phyloP scores from a whole-genome alignment of 2,329 filamentous ascomycete genomes.

The Beauveria brongniartii region DNA sequence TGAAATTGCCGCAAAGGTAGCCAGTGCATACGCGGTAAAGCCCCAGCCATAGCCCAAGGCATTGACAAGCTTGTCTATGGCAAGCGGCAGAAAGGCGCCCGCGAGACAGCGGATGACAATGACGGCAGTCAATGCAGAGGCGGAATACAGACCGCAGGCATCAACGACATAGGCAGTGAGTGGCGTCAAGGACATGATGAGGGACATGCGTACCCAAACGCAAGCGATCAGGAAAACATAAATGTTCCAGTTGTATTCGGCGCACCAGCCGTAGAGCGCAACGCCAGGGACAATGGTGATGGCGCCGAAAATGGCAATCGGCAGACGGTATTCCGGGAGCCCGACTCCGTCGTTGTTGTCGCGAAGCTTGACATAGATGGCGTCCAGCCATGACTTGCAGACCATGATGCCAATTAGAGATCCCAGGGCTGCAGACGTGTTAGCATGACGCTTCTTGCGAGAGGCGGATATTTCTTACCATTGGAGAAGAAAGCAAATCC shows the following conservation, averaged over 20 bases:
- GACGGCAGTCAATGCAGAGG: slow-evolving; percentile 10
- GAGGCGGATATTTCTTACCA: background rate
- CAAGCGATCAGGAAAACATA: slow-evolving; percentile 5
- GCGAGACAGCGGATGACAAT: slow-evolving; percentile 68
- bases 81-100: slow-evolving; percentile 92
- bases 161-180: slow-evolving; percentile 12
- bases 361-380: slow-evolving; percentile 42
- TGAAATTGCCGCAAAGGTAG: slow-evolving; percentile 30
- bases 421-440: slow-evolving; percentile 33
- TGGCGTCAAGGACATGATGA: slow-evolving; percentile 10
- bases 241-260: slow-evolving; percentile 4
- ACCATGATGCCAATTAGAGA: slow-evolving; percentile 38
- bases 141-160: slow-evolving; percentile 9
- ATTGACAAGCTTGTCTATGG: slow-evolving; percentile 77
- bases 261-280: slow-evolving; percentile 11
- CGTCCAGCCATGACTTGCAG: slow-evolving; percentile 44
- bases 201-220: slow-evolving; percentile 10
- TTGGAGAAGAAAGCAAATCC: slow-evolving; percentile 37
- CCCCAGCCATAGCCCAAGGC: slow-evolving; percentile 1
- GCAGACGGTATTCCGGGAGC: slow-evolving; percentile 47
- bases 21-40: background rate
- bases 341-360: slow-evolving; percentile 30
- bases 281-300: slow-evolving; percentile 5
- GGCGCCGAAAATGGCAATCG: slow-evolving; percentile 37
- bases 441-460: background rate